These are phyloP conservation scores for Vanderwaltozyma polyspora DNA, from an alignment of 805 yeast species.

Conservation along the genomic window DNA sequence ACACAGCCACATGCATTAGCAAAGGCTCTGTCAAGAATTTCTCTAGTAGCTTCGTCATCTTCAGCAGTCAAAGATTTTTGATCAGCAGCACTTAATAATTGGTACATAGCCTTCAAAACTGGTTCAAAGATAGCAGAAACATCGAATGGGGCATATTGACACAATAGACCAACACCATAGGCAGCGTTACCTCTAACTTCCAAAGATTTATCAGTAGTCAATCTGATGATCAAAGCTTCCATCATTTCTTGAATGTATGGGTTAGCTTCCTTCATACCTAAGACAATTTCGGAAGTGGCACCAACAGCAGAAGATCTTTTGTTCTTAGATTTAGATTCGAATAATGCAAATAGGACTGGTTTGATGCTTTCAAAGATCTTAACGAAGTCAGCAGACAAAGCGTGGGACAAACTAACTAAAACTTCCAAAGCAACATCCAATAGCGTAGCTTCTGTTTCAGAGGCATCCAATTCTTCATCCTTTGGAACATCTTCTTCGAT, in stretches of 20 bases:
- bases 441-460: constrained; percentile 54
- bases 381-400: constrained; percentile 69
- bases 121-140: constrained; percentile 54
- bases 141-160: constrained; percentile 39
- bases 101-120: constrained; percentile 56
- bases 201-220: constrained; percentile 64
- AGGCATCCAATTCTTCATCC: constrained; percentile 43
- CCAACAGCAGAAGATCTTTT: constrained; percentile 83
- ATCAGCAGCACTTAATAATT: constrained; percentile 68
- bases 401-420: constrained; percentile 59
- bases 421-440: constrained; percentile 82
- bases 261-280: constrained; percentile 55
- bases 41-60: constrained; percentile 65
- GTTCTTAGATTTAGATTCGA: constrained; percentile 49
- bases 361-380: constrained; percentile 64
- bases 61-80: constrained; percentile 44
- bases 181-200: constrained; percentile 94
- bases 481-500: constrained; percentile 52
- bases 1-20: constrained; percentile 98
- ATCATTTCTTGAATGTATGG: constrained; percentile 62
- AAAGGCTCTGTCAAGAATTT: constrained; percentile 67
- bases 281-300: constrained; percentile 79
- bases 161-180: constrained; percentile 80
- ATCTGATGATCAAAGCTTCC: constrained; percentile 54
- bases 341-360: constrained; percentile 46